These are phyloP conservation scores for Fusarium goolgardi DNA, from an alignment of 2,329 filamentous ascomycete genomes.

Conservation along the genomic window DNA sequence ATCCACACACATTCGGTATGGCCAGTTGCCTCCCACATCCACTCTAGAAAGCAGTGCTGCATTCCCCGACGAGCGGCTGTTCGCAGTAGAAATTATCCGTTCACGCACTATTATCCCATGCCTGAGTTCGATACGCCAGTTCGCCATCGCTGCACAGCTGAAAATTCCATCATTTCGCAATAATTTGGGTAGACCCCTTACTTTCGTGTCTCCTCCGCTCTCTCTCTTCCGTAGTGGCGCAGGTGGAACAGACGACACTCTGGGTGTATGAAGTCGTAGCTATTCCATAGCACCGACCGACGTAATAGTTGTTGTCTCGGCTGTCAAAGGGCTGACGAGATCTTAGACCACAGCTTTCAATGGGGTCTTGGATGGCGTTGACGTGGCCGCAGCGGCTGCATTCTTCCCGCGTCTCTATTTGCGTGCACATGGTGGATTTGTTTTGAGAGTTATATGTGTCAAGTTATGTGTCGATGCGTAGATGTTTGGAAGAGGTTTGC, in stretches of 20 bases:
- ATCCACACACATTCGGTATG: neutral
- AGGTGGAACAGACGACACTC: slow-evolving; percentile 13
- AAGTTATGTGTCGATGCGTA: neutral
- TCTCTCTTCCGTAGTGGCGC: slow-evolving; percentile 11
- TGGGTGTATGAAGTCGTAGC: slow-evolving; percentile 35
- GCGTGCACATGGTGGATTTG: slow-evolving; percentile 29
- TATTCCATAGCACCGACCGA: slow-evolving; percentile 30
- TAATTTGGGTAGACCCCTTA: neutral
- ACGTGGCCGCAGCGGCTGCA: slow-evolving; percentile 24
- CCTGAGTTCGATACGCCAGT: neutral
- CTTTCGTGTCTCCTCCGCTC: slow-evolving; percentile 8
- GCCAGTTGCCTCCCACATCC: no score
- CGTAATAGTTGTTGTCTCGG: slow-evolving; percentile 12
- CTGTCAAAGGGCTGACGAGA: slow-evolving; percentile 17
- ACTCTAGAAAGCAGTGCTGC: neutral
- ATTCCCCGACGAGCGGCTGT: neutral
- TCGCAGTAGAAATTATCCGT: neutral
- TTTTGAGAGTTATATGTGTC: neutral
- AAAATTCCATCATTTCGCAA: neutral
- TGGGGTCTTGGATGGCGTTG: slow-evolving; percentile 14
- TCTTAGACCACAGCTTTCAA: slow-evolving; percentile 30
- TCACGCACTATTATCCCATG: neutral
- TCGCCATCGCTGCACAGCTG: neutral
- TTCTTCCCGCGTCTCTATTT: slow-evolving; percentile 34
- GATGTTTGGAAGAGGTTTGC: slow-evolving; percentile 3